A percentile compares a stretch with the other conserved stretches of the same genome.
Conservation (phyloP, 371 early-diverging fungal genomes). For the Rhizopus arrhizus region DNA sequence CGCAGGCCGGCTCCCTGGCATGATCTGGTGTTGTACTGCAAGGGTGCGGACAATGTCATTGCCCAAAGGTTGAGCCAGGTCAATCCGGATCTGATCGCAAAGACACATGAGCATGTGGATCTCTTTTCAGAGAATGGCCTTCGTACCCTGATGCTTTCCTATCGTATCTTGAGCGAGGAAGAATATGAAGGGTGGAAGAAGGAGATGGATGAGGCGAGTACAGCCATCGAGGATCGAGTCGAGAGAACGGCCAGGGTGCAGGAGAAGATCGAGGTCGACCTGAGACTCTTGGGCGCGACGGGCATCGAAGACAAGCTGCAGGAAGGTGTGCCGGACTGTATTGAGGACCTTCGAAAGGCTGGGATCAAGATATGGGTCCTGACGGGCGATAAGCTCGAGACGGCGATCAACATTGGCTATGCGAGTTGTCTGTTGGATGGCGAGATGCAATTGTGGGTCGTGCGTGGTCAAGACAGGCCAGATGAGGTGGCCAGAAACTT, state of each 20-base stretch:
- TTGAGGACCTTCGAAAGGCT: slow-evolving; percentile 81
- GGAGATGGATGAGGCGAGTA: slow-evolving; percentile 71
- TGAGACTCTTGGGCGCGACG: slow-evolving; percentile 90
- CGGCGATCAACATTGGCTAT: slow-evolving; percentile 98
- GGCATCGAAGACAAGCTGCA: slow-evolving; percentile 99
- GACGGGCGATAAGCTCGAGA: slow-evolving; percentile 99
- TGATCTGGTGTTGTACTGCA: slow-evolving; percentile 84
- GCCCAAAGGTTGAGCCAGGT: slow-evolving; percentile 64
- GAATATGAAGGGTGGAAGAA: slow-evolving; percentile 72
- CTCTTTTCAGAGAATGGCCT: slow-evolving; percentile 81
- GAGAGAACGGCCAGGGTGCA: slow-evolving; percentile 71
- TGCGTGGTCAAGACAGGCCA: slow-evolving; percentile 54
- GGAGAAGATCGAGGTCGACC: slow-evolving; percentile 77
- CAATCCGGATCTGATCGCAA: slow-evolving; percentile 46
- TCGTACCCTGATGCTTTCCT: slow-evolving; percentile 89
- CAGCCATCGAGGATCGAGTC: slow-evolving; percentile 75
- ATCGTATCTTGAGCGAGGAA: slow-evolving; percentile 63
- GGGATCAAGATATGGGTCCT: slow-evolving; percentile 99
- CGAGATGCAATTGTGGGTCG: slow-evolving; percentile 73
- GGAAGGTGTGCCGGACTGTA: slow-evolving; percentile 92
- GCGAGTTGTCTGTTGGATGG: slow-evolving; percentile 79
- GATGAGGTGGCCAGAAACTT: slow-evolving; percentile 44
- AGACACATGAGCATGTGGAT: slow-evolving; percentile 70
- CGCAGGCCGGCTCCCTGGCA: slow-evolving; percentile 75
- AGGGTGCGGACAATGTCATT: slow-evolving; percentile 97